These are phyloP conservation scores for Alternaria brassicicola DNA, from an alignment of 2,329 filamentous ascomycete species.

Conservation along the genomic window DNA sequence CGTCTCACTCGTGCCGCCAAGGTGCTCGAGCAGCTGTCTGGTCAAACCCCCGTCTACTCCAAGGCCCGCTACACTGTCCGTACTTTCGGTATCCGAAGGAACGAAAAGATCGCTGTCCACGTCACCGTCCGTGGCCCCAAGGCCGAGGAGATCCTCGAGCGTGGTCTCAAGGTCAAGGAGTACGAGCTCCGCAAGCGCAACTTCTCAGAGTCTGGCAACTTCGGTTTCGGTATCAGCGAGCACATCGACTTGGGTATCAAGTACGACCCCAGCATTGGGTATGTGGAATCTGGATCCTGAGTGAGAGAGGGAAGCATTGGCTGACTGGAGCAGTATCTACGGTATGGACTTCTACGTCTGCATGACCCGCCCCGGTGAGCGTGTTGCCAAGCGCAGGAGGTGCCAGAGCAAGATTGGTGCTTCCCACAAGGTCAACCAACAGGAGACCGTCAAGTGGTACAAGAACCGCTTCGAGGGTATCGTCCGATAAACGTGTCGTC, in stretches of 20 bases:
- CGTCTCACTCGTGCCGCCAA: slow-evolving; percentile 99
- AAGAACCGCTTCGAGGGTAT: slow-evolving; percentile 97
- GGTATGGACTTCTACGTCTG: slow-evolving; percentile 99
- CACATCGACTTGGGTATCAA: slow-evolving; percentile 99
- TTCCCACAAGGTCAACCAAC: slow-evolving; percentile 89
- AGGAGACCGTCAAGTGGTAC: slow-evolving; percentile 98
- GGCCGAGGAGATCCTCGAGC: slow-evolving; percentile 99
- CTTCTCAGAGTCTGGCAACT: slow-evolving; percentile 96
- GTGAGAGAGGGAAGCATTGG: background rate
- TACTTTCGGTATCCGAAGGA: slow-evolving; percentile 99
- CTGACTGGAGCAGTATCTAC: slow-evolving; percentile 48
- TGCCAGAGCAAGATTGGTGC: slow-evolving; percentile 84
- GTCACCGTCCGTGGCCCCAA: slow-evolving; percentile 99
- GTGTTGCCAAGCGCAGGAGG: slow-evolving; percentile 93
- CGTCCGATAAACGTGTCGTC: slow-evolving; percentile 77
- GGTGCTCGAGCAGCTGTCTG: slow-evolving; percentile 98
- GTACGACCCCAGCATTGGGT: slow-evolving; percentile 51
- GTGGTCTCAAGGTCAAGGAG: slow-evolving; percentile 99
- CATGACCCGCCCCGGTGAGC: slow-evolving; percentile 99
- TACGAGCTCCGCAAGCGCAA: slow-evolving; percentile 99
- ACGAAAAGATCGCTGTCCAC: slow-evolving; percentile 97
- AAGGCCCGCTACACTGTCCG: slow-evolving; percentile 99
- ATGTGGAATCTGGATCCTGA: slow-evolving; percentile 21
- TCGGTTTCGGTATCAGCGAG: slow-evolving; percentile 99
- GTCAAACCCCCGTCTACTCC: slow-evolving; percentile 99